phyloP scores from a whole-genome alignment of 2,329 filamentous ascomycete genomes.

The Colletotrichum orchidophilum region DNA sequence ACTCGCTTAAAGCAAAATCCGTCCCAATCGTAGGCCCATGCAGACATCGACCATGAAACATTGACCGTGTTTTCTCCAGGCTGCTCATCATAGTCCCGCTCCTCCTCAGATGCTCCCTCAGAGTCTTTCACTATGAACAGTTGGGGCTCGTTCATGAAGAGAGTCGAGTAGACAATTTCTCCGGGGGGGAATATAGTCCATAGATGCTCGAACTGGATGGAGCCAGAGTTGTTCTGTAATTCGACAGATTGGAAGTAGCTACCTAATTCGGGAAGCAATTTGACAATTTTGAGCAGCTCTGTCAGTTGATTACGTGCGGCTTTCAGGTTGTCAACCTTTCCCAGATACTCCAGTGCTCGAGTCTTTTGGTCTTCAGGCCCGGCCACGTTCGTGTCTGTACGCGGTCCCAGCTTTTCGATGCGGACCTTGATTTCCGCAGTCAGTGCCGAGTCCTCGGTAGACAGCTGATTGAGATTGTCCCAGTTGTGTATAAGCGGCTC shows the following conservation, averaged over 20 bases:
- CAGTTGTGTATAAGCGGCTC: neutral
- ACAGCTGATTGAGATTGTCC: neutral
- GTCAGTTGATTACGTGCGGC: neutral
- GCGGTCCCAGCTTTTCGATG: neutral
- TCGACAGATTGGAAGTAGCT: neutral
- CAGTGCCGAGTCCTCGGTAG: neutral
- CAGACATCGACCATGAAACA: slow-evolving; percentile 49
- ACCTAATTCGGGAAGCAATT: neutral
- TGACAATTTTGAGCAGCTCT: neutral
- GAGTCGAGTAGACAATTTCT: slow-evolving; percentile 48
- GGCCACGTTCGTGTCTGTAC: neutral
- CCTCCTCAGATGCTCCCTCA: neutral
- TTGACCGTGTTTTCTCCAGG: slow-evolving; percentile 45
- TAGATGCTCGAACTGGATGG: slow-evolving; percentile 51
- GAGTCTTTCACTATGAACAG: neutral
- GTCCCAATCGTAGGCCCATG: slow-evolving; percentile 56
- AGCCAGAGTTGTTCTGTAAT: neutral
- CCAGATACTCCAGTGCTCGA: neutral
- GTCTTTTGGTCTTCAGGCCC: neutral
- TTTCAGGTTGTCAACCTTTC: neutral
- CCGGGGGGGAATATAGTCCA: slow-evolving; percentile 63
- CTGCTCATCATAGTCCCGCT: neutral
- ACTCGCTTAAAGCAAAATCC: slow-evolving; percentile 49
- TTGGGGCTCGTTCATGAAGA: slow-evolving; percentile 41
- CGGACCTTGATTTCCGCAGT: neutral